A percentile compares a stretch with the other conserved stretches of the same genome.
Conservation (phyloP, 2,329 filamentous ascomycete species). For the Pezicula rhizophila region DNA sequence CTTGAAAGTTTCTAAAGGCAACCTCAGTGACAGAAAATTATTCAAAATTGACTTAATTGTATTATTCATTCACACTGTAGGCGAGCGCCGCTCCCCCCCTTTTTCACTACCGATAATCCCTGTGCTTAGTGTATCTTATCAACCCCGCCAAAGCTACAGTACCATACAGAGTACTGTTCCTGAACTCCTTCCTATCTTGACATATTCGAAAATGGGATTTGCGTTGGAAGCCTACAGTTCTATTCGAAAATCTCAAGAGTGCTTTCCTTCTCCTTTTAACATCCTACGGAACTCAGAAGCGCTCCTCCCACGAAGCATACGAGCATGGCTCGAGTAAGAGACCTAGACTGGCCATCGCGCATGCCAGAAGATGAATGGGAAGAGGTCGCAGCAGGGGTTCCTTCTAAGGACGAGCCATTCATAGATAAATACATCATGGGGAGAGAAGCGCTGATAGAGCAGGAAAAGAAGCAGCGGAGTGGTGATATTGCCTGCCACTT, state of each 20-base stretch:
- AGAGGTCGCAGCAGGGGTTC: conserved; percentile 50
- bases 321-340: conserved; percentile 7
- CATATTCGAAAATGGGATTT: neutral
- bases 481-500: conserved; percentile 44
- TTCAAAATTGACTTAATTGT: too few relatives aligned
- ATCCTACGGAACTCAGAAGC: neutral
- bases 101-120: too few relatives aligned
- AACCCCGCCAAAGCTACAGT: too few relatives aligned
- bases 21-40: too few relatives aligned
- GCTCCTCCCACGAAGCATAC: neutral
- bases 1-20: too few relatives aligned
- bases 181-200: too few relatives aligned
- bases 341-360: conserved; percentile 23
- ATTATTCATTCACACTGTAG: too few relatives aligned
- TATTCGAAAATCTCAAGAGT: neutral
- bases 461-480: conserved; percentile 78
- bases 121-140: too few relatives aligned
- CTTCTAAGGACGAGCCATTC: conserved; percentile 61
- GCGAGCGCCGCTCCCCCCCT: too few relatives aligned
- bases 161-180: too few relatives aligned
- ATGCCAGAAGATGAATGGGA: conserved; percentile 50
- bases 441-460: conserved; percentile 65
- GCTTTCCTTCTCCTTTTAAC: neutral
- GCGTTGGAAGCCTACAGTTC: neutral
- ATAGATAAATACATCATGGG: conserved; percentile 76